Base-by-base conservation (phyloP, 2,329 filamentous ascomycete species). In the Cordyceps farinosa region DNA sequence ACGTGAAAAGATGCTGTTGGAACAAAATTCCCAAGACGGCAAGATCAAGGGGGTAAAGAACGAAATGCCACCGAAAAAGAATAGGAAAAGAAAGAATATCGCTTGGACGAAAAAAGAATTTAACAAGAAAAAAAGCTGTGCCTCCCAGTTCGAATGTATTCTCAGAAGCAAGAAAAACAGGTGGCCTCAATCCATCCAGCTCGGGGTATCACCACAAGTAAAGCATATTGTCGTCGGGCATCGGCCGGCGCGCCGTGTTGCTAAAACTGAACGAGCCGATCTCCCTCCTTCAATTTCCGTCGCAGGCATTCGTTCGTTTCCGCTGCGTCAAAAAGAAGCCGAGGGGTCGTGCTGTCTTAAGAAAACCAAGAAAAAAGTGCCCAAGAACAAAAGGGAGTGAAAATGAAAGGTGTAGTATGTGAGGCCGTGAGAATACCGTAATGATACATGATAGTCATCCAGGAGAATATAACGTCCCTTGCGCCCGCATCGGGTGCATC, bases 381-480 rank as follows among this genome's bases (percentile, higher is more conserved):
- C 36, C 4, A 42, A 47, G 42, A 42, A 51, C 7, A 34, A 15
- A 51, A 11, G 42, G 9, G 11, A 44, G 30, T 56, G 59, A 7
- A 40, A 40, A 61, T 29, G 38, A 53, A 45, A 53, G 44, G 32
- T 34, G 22, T 45, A 34, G 48, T 52, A 60, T 59, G 48, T 44
- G 38, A 57, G 60, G 62, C 62, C 62, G 55, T 64, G 55, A 61
- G 11, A 61, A 62, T 56, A 62, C 60, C 52, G 34, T 62, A 62
- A 62, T 62, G 42, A 62, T 62, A 62, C 60, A 62, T 62, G 34
- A 56, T 38, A 42, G 15, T 62, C 60, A 51, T 62, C 29, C 60
- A 30, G 17, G 38, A 52, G 48, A 52, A 52, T 51, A 52, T 38
- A 50, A 50, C n/a, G 29, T 27, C 11, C 36, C 15, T 44, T 11